Conservation (phyloP, 352 stramenopile species). For the Globisporangium paroecandrum region DNA sequence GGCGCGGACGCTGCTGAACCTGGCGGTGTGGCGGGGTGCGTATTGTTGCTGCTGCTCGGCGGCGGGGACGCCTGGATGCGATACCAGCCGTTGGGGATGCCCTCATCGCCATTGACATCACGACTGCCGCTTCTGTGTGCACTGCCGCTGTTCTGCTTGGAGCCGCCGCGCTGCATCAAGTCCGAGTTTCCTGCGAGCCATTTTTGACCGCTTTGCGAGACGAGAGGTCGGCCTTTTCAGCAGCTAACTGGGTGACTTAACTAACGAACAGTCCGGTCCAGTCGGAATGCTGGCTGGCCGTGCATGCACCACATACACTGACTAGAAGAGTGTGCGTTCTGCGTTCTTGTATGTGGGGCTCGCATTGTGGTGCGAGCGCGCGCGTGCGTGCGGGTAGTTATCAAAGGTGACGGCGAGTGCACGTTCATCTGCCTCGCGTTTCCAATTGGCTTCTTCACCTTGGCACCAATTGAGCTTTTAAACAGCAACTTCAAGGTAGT, state of each 20-base stretch:
- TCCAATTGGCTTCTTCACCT: not conserved
- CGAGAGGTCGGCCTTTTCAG: not conserved
- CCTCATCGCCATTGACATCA: not conserved
- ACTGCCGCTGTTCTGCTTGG: not conserved
- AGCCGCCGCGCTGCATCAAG: not conserved
- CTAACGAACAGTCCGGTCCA: not conserved
- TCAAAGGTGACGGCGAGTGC: not conserved
- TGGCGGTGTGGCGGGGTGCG: slow-evolving; percentile 5
- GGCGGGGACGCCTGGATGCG: slow-evolving; percentile 18
- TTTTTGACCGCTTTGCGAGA: not conserved
- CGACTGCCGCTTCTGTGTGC: not conserved
- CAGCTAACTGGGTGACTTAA: not conserved
- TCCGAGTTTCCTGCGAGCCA: not conserved
- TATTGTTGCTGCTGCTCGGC: slow-evolving; percentile 22
- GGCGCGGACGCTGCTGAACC: not conserved
- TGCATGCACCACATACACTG: not conserved
- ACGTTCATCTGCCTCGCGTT: not conserved
- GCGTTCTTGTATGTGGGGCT: not conserved
- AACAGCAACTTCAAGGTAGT: not conserved
- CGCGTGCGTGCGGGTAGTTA: not conserved
- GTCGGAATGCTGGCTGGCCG: not conserved
- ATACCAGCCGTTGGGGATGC: slow-evolving; percentile 31
- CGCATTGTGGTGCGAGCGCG: not conserved
- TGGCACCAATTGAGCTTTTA: not conserved
- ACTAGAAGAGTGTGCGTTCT: not conserved